Percentiles rank a stretch among this genome's conserved stretches.
These are phyloP conservation scores for Diplodia intermedia DNA, from an alignment of 2,329 filamentous ascomycete genomes.

Conservation along the genomic window DNA sequence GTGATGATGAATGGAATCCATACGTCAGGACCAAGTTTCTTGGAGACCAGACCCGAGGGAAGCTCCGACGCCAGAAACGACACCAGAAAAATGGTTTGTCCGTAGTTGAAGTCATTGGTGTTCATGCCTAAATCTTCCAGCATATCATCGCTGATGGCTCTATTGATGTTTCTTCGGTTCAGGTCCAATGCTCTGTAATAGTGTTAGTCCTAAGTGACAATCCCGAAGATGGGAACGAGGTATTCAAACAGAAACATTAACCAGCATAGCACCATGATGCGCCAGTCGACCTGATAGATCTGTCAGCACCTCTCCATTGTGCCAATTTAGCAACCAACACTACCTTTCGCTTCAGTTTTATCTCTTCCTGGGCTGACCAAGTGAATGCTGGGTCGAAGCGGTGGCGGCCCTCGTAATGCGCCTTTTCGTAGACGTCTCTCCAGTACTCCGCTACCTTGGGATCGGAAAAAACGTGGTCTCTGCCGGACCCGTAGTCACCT, in stretches of 20 bases:
- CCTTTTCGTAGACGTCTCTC: constrained; percentile 61
- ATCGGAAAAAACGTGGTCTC: constrained; percentile 53
- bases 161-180: constrained; percentile 41
- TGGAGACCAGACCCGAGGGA: constrained; percentile 17
- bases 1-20: constrained; percentile 31
- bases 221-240: too few species aligned
- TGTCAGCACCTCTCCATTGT: neutral
- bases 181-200: constrained; percentile 36
- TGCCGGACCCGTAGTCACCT: constrained; percentile 5
- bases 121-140: constrained; percentile 38
- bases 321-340: constrained; percentile 35
- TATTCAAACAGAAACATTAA: constrained; percentile 37
- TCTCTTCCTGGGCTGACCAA: constrained; percentile 42
- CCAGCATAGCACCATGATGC: constrained; percentile 40
- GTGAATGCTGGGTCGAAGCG: constrained; percentile 56
- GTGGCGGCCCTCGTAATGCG: constrained; percentile 58
- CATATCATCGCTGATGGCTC: constrained; percentile 35
- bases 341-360: constrained; percentile 52
- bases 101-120: constrained; percentile 43
- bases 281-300: constrained; percentile 35
- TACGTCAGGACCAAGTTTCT: constrained; percentile 19
- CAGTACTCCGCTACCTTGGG: constrained; percentile 62
- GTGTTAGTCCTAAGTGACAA: neutral
- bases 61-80: constrained; percentile 36
- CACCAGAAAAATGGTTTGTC: constrained; percentile 40